These are phyloP conservation scores for Salicornia ramosissima DNA, from an alignment of 148 eudicot species.

Conservation along the genomic window DNA sequence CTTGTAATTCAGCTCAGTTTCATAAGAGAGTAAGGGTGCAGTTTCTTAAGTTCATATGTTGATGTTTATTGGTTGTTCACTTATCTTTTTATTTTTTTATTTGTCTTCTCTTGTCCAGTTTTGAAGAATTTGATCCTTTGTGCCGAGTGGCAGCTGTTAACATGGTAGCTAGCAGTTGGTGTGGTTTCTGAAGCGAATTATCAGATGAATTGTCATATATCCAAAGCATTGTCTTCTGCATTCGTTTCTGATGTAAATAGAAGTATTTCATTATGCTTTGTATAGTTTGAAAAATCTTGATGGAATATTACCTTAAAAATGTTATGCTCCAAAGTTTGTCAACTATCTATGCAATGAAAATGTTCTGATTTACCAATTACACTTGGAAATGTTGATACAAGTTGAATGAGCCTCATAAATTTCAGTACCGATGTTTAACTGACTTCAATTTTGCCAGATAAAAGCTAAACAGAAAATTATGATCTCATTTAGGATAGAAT, in stretches of 20 bases:
- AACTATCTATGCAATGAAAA: too few species aligned
- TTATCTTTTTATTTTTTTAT: not conserved
- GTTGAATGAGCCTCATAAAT: not conserved
- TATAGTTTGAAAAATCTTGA: not conserved
- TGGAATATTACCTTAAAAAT: not conserved
- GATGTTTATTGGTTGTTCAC: not conserved
- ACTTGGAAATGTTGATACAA: not conserved
- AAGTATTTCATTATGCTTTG: not conserved
- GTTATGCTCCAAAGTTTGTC: not conserved
- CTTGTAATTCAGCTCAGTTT: too few species aligned
- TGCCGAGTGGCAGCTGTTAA: not conserved
- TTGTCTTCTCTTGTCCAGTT: not conserved
- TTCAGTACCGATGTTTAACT: too few species aligned
- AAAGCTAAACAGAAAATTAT: not conserved
- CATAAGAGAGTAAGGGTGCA: too few species aligned
- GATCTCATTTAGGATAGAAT: not conserved
- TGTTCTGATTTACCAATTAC: too few species aligned
- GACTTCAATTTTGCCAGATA: not conserved
- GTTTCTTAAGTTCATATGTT: too few species aligned
- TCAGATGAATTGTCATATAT: not conserved
- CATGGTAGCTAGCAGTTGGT: not conserved
- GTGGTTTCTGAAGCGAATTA: not conserved
- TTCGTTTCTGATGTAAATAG: conserved; percentile 4
- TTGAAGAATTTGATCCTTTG: conserved; percentile 1
- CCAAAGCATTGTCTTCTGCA: not conserved